phyloP scores from a whole-genome alignment of 139 green algal genomes.

The Parachlorella kessleri region DNA sequence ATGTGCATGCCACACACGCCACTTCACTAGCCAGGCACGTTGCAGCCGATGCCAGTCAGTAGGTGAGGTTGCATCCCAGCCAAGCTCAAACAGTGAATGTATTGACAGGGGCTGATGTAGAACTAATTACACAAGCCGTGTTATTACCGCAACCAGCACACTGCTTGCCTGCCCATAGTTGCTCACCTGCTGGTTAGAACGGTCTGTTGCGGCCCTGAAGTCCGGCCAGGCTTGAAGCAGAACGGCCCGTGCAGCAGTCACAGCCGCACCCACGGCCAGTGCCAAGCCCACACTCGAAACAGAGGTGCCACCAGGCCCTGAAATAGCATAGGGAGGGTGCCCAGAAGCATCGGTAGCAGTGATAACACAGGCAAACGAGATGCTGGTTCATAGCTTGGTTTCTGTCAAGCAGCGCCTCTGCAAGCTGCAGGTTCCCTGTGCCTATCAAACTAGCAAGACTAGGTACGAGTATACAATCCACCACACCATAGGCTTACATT shows the following conservation, averaged over 20 bases:
- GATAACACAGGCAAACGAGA: neutral
- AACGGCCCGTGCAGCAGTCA: constrained; percentile 59
- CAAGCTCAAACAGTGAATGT: neutral
- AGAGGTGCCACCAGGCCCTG: neutral
- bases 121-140: neutral
- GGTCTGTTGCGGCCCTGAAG: constrained; percentile 65
- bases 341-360: neutral
- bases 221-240: constrained; percentile 64
- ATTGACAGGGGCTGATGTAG: neutral
- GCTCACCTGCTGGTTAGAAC: constrained; percentile 64
- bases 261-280: constrained; percentile 35
- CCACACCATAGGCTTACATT: constrained; percentile 8
- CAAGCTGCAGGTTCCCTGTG: neutral
- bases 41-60: neutral
- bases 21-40: no score
- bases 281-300: neutral
- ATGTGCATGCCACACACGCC: no score
- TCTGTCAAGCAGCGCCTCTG: neutral
- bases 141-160: neutral
- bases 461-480: neutral
- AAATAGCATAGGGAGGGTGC: neutral
- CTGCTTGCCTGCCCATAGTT: neutral
- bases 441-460: neutral
- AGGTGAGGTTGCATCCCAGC: neutral
- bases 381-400: neutral